Base-by-base conservation (phyloP, 2,329 filamentous ascomycete species). In the Diaporthe amygdali region DNA sequence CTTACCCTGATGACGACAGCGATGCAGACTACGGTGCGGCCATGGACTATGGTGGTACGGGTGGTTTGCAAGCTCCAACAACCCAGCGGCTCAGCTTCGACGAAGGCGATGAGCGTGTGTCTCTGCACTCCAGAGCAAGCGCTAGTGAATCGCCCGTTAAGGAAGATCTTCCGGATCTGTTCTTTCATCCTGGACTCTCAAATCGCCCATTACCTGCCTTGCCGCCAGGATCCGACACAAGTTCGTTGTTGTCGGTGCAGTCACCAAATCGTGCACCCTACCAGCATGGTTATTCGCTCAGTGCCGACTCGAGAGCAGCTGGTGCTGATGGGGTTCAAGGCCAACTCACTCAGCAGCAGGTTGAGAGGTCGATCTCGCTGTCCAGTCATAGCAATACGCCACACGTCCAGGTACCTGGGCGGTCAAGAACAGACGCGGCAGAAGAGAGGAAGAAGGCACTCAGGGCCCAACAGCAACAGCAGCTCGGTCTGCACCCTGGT, bases 391-490 rank as follows among this genome's bases (percentile, higher is more conserved):
- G 91, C 77, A 94, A 92, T 74, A 93, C 93, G 9, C 95, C 95
- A 41, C 89, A 91, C 71, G 88, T 96, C 37, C 89, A 93, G 74
- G 89, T 95, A 37, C 95, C 96, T n/a, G 92, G 94, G 47, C 90
- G 96, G 71, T 98, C 96, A 44, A 95, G 97, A 81, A 99, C 96
- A 10, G 96, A 99, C 83, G 95, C 95, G 47, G 93, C 97, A 47
- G 92, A 92, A 74, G 89, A 91, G 76, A 85, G 90, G 47, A 88
- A 86, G 76, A 86, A 85, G 69, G 79, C 81, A 15, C 73, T 82
- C 70, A 81, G 78, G 70, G 80, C 89, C 77, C 87, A 88, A 74
- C 86, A 87, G 75, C 86, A 89, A 74, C 85, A 88, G 66, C 87
- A 87, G 56, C 80, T 88, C 34, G 79, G 85, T 10, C 81, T 84